Base-by-base conservation (phyloP, 345 rosid species). In the Crucihimalaya himalaica region DNA sequence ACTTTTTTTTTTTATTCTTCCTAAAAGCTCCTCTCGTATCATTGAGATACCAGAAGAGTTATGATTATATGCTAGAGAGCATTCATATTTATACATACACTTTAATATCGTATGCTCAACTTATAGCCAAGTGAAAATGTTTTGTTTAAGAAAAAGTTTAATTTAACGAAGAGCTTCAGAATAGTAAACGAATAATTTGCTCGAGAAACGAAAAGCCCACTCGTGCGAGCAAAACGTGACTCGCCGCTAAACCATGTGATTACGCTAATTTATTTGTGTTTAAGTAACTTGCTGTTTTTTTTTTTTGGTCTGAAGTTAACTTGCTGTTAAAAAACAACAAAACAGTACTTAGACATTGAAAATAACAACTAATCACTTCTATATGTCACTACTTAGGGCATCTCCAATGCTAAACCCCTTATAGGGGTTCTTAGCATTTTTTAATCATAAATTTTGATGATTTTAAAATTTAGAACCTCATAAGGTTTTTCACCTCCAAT, bases 201-300 rank as follows among this genome's bases (percentile, higher is more conserved):
- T 86, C 80, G 83, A 85, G 79, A 85, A 83, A 82, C 81, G 84
- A 59, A 81, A 81, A 88, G 78, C 76, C 88, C 92, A 74, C 87
- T 83, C 94, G 89, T 89, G 92, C 87, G 83, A 83, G 73, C 82
- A 73, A 81, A 70, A 78, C 82, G 58, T 67, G 40, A 74, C 84
- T 80, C 82, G 82, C 96, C 63, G 59, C 59, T 50, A 53, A 40
- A 63, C 71, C 75, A 45, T 57, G 57, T 55, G 55, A 66, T 70
- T 52, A 57, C 3, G 28, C 69, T 25, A 62, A 19, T 66, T 25
- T 68, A 62, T 73, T 45, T 61, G 35, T 21, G 55, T 35, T 42
- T 66, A 20, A 54, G 65, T 67, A 76, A 66, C 9, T 54, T 40
- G 4, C 46, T 27, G 32, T n/a, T n/a, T n/a, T n/a, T n/a, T n/a